These are phyloP conservation scores for Schwanniomyces pseudopolymorphus DNA, from an alignment of 805 yeast species.

Conservation along the genomic window DNA sequence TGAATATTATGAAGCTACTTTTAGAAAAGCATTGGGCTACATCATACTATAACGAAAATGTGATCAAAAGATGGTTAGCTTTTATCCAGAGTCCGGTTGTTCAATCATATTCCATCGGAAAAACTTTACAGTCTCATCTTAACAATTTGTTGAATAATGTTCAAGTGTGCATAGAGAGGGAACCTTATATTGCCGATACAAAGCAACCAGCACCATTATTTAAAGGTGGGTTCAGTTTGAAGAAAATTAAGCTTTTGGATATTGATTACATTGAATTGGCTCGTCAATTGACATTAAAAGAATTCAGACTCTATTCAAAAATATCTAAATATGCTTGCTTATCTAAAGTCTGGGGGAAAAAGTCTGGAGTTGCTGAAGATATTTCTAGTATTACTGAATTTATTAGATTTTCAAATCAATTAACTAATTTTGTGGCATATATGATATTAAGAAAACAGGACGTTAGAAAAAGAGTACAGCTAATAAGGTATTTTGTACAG, in stretches of 20 bases:
- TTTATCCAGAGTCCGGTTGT: slow-evolving; percentile 24
- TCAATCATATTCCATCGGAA: slow-evolving; percentile 28
- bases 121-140: slow-evolving; percentile 23
- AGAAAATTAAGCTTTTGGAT: slow-evolving; percentile 53
- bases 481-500: slow-evolving; percentile 69
- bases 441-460: slow-evolving; percentile 69
- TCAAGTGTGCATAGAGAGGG: slow-evolving; percentile 22
- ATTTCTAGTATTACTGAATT: slow-evolving; percentile 52
- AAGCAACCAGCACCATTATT: slow-evolving; percentile 43
- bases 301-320: slow-evolving; percentile 64
- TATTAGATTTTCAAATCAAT: slow-evolving; percentile 71
- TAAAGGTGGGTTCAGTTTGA: slow-evolving; percentile 29
- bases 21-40: slow-evolving; percentile 71
- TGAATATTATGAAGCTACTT: slow-evolving; percentile 64
- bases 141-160: slow-evolving; percentile 30
- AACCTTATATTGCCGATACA: slow-evolving; percentile 24
- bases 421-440: slow-evolving; percentile 80
- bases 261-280: slow-evolving; percentile 78
- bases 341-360: slow-evolving; percentile 73
- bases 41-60: slow-evolving; percentile 50
- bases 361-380: slow-evolving; percentile 53
- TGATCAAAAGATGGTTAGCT: slow-evolving; percentile 33
- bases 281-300: slow-evolving; percentile 78
- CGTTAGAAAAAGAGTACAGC: slow-evolving; percentile 61
- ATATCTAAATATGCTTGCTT: slow-evolving; percentile 74